Base-by-base conservation (phyloP, 106 monocot species). In the Vanilla planifolia region DNA sequence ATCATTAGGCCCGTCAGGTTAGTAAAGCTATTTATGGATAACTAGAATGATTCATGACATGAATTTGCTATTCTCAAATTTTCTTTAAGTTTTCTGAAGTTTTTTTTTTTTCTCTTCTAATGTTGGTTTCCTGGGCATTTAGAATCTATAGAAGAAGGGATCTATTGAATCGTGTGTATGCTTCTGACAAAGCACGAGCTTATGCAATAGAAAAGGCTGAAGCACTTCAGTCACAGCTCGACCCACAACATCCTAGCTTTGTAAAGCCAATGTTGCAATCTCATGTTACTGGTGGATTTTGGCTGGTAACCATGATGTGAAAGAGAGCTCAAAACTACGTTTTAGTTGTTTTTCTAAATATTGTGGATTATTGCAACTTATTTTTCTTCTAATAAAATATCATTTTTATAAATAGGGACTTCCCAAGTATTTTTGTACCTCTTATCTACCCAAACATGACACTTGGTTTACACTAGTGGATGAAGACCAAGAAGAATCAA, bases 251-350 rank as follows among this genome's bases (percentile, higher is more conserved):
- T 68, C 84, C 80, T 2, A 73, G 67, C 56, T 92, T 92, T 69
- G 75, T 84, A 3, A 92, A 88, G 67, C 75, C 92, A 22, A 92
- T 92, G 92, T 62, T 69, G 25, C 87, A 87, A 58, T 92, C 92
- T 0, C 92, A 92, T 63, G 80, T 80, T 6, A 93, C 88, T 30
- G 92, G 92, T 39, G 92, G 92, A 51, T 93, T 93, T 75, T 93
- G 92, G 92, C 76, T 93, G 80, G 89, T 84, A 36, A 79, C 39
- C 36, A 32, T 25, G n/a, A n/a, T 48, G 23, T 8, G 24, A 48
- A 8, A 48, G 7, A 48, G 25, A 48, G 25, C 23, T 9, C 21
- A 13, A 48, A 24, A 48, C 48, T 23, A 46, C 0, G 5, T 53
- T 0, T 53, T 32, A 4, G 53, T 32, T 53, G 7, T 27, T 53